These are phyloP conservation scores for Orbilia blumenaviensis DNA, from an alignment of 2,329 filamentous ascomycete species.

Conservation along the genomic window DNA sequence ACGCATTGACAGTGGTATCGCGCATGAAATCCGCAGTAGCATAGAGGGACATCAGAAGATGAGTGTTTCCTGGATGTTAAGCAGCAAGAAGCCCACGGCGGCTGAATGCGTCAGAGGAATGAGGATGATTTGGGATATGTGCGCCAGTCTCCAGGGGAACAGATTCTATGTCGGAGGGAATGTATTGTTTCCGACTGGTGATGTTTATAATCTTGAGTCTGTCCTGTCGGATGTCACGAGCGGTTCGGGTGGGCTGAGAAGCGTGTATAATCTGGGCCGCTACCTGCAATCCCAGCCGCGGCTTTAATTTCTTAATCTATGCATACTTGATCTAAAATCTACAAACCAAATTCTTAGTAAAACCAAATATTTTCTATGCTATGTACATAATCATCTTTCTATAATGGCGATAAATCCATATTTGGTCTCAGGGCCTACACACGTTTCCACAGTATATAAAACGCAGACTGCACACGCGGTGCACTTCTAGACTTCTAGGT, in stretches of 20 bases:
- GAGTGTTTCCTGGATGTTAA: not conserved
- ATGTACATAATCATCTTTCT: too few relatives aligned
- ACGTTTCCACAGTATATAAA: too few relatives aligned
- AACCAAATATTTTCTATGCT: too few relatives aligned
- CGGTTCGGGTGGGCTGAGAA: not conserved
- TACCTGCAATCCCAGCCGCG: too few relatives aligned
- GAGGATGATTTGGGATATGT: constrained; percentile 1
- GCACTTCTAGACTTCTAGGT: too few relatives aligned
- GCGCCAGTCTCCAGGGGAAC: not conserved
- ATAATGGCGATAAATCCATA: too few relatives aligned
- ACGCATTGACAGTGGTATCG: not conserved
- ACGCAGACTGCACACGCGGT: too few relatives aligned
- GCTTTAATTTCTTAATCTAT: too few relatives aligned
- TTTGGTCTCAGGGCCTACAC: too few relatives aligned
- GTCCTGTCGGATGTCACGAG: not conserved
- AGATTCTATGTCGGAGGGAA: not conserved
- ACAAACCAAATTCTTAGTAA: too few relatives aligned
- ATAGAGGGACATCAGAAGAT: not conserved
- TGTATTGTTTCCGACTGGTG: not conserved
- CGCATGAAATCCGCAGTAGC: not conserved
- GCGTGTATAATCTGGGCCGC: too few relatives aligned
- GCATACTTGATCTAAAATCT: too few relatives aligned
- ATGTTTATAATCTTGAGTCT: constrained; percentile 5
- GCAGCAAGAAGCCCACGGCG: not conserved
- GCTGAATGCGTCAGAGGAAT: not conserved